These are phyloP conservation scores for Cajanus cajan DNA, from an alignment of 306 rosid species.

Conservation along the genomic window DNA sequence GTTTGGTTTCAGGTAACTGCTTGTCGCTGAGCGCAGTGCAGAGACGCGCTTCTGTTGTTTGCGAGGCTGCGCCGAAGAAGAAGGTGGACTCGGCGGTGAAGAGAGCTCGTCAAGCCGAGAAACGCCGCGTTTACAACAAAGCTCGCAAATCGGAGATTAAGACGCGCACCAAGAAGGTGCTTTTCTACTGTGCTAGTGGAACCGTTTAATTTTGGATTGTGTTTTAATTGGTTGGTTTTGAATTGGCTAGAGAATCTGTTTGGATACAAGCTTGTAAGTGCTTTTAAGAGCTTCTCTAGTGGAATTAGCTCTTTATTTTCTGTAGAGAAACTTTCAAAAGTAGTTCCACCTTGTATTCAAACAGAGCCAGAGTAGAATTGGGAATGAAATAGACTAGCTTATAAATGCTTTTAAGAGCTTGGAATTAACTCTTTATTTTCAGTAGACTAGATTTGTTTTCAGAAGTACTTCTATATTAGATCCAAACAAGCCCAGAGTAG, in stretches of 20 bases:
- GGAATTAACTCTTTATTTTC: too few species aligned
- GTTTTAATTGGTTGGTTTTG: neutral
- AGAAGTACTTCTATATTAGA: too few species aligned
- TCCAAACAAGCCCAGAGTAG: too few species aligned
- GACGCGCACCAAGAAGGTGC: constrained; percentile 90
- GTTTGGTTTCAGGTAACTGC: constrained; percentile 48
- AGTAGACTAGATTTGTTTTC: too few species aligned
- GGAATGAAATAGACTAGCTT: too few species aligned
- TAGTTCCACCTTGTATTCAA: too few species aligned
- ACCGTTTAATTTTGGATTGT: neutral
- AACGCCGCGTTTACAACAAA: constrained; percentile 76
- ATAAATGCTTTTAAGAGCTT: too few species aligned
- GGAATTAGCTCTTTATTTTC: too few species aligned
- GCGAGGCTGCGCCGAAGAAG: constrained; percentile 63
- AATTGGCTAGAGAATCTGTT: neutral
- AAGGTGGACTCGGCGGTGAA: constrained; percentile 86
- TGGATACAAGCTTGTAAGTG: too few species aligned
- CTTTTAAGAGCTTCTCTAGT: too few species aligned
- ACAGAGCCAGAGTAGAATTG: too few species aligned
- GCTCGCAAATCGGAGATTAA: constrained; percentile 75
- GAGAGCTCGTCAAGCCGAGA: constrained; percentile 90
- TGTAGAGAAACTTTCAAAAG: too few species aligned
- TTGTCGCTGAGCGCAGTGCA: constrained; percentile 40
- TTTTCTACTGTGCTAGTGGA: neutral
- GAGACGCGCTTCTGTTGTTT: constrained; percentile 55